These are phyloP conservation scores for Fusarium albosuccineum DNA, from an alignment of 2,329 filamentous ascomycete species.

Conservation along the genomic window DNA sequence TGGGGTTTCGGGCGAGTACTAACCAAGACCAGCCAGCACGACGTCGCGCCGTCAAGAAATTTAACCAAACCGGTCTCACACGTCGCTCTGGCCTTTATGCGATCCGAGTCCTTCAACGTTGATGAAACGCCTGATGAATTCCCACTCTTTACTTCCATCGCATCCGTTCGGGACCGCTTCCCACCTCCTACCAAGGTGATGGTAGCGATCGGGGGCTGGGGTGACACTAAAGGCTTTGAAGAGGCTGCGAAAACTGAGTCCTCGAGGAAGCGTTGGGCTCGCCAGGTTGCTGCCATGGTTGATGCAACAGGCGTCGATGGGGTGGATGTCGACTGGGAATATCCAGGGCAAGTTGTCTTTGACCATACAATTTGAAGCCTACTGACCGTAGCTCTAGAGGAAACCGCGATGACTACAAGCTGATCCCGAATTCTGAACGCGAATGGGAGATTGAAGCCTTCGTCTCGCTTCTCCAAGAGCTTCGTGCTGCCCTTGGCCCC, in stretches of 20 bases:
- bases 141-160: conserved; percentile 67
- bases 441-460: conserved; percentile 73
- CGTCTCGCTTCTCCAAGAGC: conserved; percentile 69
- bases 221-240: conserved; percentile 74
- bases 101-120: conserved; percentile 64
- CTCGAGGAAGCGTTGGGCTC: conserved; percentile 70
- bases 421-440: conserved; percentile 71
- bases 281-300: conserved; percentile 74
- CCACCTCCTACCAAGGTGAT: conserved; percentile 69
- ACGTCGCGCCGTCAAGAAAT: conserved; percentile 54
- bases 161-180: conserved; percentile 62
- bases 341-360: conserved; percentile 58
- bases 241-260: conserved; percentile 64
- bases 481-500: conserved; percentile 68
- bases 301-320: conserved; percentile 74
- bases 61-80: conserved; percentile 65
- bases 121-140: conserved; percentile 54
- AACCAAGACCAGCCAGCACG: conserved; percentile 59
- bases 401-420: conserved; percentile 78
- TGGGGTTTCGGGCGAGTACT: background rate
- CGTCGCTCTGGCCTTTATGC: conserved; percentile 70
- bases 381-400: conserved; percentile 57
- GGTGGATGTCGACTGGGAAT: conserved; percentile 75
- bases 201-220: conserved; percentile 82
- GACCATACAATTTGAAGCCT: background rate